Percentiles rank a stretch among this genome's conserved stretches.
phyloP scores from a whole-genome alignment of 2,329 filamentous ascomycete genomes.

The Penicillium sp. region DNA sequence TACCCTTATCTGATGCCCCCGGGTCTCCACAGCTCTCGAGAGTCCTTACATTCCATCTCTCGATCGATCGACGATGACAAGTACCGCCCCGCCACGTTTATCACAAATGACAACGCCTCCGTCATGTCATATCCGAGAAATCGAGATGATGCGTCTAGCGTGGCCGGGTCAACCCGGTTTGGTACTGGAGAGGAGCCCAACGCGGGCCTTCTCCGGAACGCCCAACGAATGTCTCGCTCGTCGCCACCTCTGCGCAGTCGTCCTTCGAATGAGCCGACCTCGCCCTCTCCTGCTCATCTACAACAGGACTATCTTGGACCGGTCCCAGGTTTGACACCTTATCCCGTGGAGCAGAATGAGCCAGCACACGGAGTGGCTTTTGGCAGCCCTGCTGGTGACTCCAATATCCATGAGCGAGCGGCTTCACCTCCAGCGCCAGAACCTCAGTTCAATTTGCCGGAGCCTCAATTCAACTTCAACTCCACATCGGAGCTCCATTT shows the following conservation, averaged over 20 bases:
- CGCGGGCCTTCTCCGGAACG: constrained; percentile 56
- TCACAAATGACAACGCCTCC: constrained; percentile 51
- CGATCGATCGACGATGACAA: constrained; percentile 80
- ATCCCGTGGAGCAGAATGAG: constrained; percentile 12
- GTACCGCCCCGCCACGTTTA: constrained; percentile 65
- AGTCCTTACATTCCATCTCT: constrained; percentile 83
- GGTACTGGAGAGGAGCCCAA: constrained; percentile 49
- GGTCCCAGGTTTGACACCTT: constrained; percentile 4
- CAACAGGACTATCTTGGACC: constrained; percentile 18
- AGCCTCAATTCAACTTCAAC: constrained; percentile 13
- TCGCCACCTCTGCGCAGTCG: constrained; percentile 40
- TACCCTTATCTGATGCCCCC: constrained; percentile 95
- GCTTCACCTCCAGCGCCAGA: not conserved
- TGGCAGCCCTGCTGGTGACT: constrained; percentile 13
- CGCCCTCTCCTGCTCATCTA: constrained; percentile 7
- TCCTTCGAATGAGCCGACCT: constrained; percentile 15
- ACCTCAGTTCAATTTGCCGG: not conserved
- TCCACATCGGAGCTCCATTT: constrained; percentile 21
- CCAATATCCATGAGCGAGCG: not conserved
- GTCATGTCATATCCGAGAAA: constrained; percentile 37
- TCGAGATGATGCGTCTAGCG: constrained; percentile 53
- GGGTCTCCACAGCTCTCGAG: constrained; percentile 71
- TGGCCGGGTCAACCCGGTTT: constrained; percentile 50
- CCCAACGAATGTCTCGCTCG: constrained; percentile 58
- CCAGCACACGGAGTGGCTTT: constrained; percentile 11